Evolutionary conservation across 257 asterid genomes (phyloP).

Genomic region (Nemophila menziesii): DNA sequence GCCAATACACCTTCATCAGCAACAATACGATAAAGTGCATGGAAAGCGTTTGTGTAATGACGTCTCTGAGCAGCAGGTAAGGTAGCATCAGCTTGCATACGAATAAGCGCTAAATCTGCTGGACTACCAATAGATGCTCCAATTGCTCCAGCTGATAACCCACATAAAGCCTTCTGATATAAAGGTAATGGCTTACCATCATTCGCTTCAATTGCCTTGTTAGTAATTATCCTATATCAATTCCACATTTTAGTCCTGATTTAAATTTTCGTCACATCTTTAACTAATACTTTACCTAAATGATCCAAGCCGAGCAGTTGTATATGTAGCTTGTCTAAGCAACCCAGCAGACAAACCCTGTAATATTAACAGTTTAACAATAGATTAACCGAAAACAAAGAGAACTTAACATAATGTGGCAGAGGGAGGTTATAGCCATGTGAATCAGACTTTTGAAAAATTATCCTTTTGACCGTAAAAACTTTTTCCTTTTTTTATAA

Average conservation of each 20-base stretch:
- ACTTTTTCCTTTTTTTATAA: no score
- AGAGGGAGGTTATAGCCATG: no score
- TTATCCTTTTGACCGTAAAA: no score
- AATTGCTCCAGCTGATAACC: slow-evolving; percentile 94
- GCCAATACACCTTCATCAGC: slow-evolving; percentile 84
- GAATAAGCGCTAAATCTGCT: slow-evolving; percentile 90
- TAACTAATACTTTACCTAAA: slow-evolving; percentile 47
- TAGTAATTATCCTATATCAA: slow-evolving; percentile 57
- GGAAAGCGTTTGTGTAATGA: slow-evolving; percentile 71
- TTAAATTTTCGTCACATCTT: neutral
- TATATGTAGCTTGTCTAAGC: slow-evolving; percentile 92
- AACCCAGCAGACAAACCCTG: slow-evolving; percentile 97
- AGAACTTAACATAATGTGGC: no score
- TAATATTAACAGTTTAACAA: no score
- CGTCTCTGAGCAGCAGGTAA: slow-evolving; percentile 77
- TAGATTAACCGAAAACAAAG: no score
- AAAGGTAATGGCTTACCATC: slow-evolving; percentile 88
- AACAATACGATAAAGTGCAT: slow-evolving; percentile 66
- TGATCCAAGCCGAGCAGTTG: slow-evolving; percentile 94
- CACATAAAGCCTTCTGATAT: slow-evolving; percentile 91
- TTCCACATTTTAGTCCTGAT: no score
- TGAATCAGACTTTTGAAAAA: no score
- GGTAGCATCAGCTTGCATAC: slow-evolving; percentile 99
- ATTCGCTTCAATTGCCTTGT: slow-evolving; percentile 82
- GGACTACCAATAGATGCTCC: slow-evolving; percentile 92